These are phyloP conservation scores for Phytophthora pinifolia DNA, from an alignment of 352 stramenopile genomes.

Conservation along the genomic window DNA sequence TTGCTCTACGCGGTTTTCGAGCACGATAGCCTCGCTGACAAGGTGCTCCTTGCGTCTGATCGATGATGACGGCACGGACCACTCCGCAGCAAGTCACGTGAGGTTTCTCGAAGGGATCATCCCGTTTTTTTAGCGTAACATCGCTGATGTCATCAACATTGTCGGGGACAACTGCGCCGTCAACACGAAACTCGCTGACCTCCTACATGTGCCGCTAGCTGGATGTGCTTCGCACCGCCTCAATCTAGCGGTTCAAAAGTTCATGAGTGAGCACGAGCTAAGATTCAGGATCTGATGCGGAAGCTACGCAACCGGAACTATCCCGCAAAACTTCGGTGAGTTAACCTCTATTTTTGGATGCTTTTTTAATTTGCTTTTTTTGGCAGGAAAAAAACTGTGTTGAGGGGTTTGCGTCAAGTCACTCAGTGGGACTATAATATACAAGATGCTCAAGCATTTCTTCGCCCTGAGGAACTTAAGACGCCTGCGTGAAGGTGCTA, in stretches of 20 bases:
- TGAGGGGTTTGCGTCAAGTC: background rate
- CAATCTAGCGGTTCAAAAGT: background rate
- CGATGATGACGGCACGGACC: conserved; percentile 5
- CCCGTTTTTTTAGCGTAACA: background rate
- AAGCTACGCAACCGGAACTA: conserved; percentile 5
- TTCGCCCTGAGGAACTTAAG: conserved; percentile 6
- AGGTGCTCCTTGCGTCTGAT: conserved; percentile 4
- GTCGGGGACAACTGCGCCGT: conserved; percentile 1
- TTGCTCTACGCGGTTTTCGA: conserved; percentile 6
- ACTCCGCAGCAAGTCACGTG: conserved; percentile 1
- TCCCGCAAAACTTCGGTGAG: conserved; percentile 2
- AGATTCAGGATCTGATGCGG: background rate
- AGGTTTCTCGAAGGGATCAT: conserved; percentile 4
- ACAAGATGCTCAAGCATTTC: conserved; percentile 10
- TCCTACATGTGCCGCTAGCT: background rate
- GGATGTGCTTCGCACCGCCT: conserved; percentile 6
- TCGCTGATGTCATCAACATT: conserved; percentile 2
- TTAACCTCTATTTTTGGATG: background rate
- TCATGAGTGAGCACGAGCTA: background rate
- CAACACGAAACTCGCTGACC: conserved; percentile 2
- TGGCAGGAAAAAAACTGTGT: background rate
- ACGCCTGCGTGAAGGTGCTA: too few relatives aligned
- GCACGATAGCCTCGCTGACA: conserved; percentile 3
- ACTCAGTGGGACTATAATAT: conserved; percentile 5
- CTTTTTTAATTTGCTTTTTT: background rate